phyloP scores from a whole-genome alignment of 2,329 filamentous ascomycete genomes.

The Akanthomyces lecanii region DNA sequence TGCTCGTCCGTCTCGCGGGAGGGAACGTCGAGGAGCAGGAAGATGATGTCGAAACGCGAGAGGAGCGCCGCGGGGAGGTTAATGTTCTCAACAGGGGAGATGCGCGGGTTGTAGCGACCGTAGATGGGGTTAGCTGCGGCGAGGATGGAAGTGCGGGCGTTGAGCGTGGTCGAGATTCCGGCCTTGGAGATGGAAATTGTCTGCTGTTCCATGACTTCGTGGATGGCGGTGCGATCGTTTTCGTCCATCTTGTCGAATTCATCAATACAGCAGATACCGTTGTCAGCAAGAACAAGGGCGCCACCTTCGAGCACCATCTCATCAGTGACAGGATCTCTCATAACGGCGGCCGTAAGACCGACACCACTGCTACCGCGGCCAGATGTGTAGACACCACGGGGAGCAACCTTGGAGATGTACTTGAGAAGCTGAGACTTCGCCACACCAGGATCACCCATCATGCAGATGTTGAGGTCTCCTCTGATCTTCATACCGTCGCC shows the following conservation, averaged over 20 bases:
- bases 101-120: constrained; percentile 93
- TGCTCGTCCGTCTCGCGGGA: constrained; percentile 86
- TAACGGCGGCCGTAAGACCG: constrained; percentile 76
- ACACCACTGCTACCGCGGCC: constrained; percentile 78
- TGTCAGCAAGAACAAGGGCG: constrained; percentile 74
- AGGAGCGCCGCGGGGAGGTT: constrained; percentile 96
- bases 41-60: constrained; percentile 95
- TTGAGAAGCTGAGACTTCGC: constrained; percentile 98
- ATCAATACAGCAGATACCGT: constrained; percentile 81
- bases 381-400: constrained; percentile 81
- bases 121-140: constrained; percentile 97
- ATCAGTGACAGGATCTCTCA: constrained; percentile 78
- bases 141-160: constrained; percentile 91
- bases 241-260: constrained; percentile 91
- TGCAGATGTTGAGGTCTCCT: constrained; percentile 96
- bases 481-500: constrained; percentile 98
- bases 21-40: constrained; percentile 93
- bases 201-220: constrained; percentile 87
- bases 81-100: constrained; percentile 98
- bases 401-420: constrained; percentile 97
- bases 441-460: constrained; percentile 99
- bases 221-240: constrained; percentile 74
- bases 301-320: constrained; percentile 82
- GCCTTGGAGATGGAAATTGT: constrained; percentile 81
- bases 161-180: constrained; percentile 71